Evolutionary conservation across 345 rosid species (phyloP).

Genomic region (Rhodamnia rubescens): DNA sequence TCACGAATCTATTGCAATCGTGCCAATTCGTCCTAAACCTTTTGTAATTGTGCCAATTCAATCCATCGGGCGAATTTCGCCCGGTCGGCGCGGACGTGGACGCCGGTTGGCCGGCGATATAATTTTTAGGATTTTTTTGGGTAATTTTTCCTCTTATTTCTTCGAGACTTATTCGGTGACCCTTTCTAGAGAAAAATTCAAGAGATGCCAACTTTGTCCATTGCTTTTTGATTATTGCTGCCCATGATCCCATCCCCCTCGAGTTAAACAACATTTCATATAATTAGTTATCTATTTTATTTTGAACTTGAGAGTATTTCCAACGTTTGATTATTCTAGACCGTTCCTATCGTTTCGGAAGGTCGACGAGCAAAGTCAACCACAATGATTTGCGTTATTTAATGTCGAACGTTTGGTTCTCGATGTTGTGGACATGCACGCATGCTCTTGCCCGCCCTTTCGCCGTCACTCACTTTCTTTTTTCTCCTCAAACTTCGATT

Average conservation of each 20-base stretch:
- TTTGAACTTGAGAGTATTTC: background rate
- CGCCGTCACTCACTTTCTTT: background rate
- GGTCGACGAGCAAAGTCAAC: background rate
- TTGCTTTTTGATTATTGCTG: background rate
- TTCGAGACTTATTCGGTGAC: background rate
- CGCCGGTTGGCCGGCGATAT: too few species aligned
- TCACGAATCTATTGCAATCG: too few species aligned
- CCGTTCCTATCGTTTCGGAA: background rate
- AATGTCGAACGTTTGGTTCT: background rate
- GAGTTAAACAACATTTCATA: background rate
- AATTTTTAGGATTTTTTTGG: too few species aligned
- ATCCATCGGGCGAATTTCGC: too few species aligned
- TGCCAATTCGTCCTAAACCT: too few species aligned
- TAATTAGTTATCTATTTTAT: background rate
- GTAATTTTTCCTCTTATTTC: background rate
- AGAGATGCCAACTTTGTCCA: background rate
- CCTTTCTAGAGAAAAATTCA: background rate
- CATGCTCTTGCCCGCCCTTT: background rate
- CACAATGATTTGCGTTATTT: background rate
- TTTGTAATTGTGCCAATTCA: too few species aligned
- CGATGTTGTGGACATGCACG: background rate
- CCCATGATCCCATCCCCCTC: background rate
- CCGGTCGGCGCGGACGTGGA: too few species aligned
- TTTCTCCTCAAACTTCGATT: background rate
- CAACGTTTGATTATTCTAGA: too few species aligned